These are phyloP conservation scores for Suaeda aralocaspica DNA, from an alignment of 148 eudicot genomes.

Conservation along the genomic window DNA sequence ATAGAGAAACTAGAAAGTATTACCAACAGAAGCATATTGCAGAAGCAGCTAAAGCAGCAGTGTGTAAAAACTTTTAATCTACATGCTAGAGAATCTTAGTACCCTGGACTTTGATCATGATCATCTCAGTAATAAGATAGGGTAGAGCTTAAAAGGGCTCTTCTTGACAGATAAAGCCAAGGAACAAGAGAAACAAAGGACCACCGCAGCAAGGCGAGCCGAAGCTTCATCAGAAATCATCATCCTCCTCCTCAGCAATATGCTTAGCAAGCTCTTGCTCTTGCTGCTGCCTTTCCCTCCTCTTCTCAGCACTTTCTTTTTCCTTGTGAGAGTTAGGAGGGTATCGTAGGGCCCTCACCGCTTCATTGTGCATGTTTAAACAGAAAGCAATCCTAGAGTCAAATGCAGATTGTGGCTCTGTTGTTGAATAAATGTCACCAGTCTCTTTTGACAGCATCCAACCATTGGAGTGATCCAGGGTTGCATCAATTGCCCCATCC, in stretches of 20 bases:
- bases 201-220: background rate
- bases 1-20: conserved; percentile 3
- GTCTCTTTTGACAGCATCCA: conserved; percentile 94
- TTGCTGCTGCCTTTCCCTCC: conserved; percentile 91
- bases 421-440: conserved; percentile 92
- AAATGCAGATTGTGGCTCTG: conserved; percentile 89
- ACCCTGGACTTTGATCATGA: background rate
- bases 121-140: background rate
- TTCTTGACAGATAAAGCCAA: background rate
- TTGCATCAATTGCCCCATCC: conserved; percentile 95
- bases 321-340: conserved; percentile 91
- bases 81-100: background rate
- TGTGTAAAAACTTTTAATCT: background rate
- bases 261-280: conserved; percentile 97
- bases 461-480: conserved; percentile 80
- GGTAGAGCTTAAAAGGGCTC: background rate
- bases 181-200: background rate
- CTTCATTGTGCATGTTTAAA: conserved; percentile 94
- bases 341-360: conserved; percentile 79
- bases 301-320: conserved; percentile 93
- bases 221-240: conserved; percentile 55
- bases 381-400: conserved; percentile 94
- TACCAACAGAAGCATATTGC: conserved; percentile 7
- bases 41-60: conserved; percentile 18
- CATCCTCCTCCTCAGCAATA: conserved; percentile 96